Percentiles rank a stretch among this genome's conserved stretches.
phyloP scores from a whole-genome alignment of 108 stramenopile genomes.

The Skeletonema tropicum region DNA sequence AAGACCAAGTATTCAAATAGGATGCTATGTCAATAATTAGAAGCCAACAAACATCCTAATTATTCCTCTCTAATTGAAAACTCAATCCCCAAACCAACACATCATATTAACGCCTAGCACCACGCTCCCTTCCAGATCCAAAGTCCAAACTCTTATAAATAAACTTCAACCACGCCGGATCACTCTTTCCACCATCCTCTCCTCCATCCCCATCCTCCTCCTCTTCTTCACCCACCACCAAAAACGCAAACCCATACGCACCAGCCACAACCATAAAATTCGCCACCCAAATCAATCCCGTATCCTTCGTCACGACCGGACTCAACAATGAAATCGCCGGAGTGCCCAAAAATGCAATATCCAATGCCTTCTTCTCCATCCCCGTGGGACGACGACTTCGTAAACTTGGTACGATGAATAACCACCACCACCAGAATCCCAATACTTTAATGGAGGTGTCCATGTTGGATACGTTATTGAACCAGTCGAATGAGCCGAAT shows the following conservation, averaged over 20 bases:
- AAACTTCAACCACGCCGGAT: conserved; percentile 86
- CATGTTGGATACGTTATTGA: conserved; percentile 62
- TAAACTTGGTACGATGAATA: conserved; percentile 95
- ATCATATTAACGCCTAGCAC: conserved; percentile 54
- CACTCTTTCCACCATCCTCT: conserved; percentile 36
- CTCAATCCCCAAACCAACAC: background rate
- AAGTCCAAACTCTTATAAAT: conserved; percentile 89
- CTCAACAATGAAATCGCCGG: conserved; percentile 84
- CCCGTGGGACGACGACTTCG: conserved; percentile 87
- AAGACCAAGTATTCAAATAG: too few relatives aligned
- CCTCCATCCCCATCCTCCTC: conserved; percentile 45
- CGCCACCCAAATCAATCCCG: conserved; percentile 83
- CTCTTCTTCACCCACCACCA: conserved; percentile 2
- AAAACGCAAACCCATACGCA: conserved; percentile 73
- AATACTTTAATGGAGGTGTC: conserved; percentile 89
- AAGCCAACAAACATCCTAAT: background rate
- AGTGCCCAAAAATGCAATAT: conserved; percentile 94
- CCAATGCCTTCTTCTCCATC: conserved; percentile 92
- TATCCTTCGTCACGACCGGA: conserved; percentile 92
- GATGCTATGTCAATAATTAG: background rate
- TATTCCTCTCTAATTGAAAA: background rate
- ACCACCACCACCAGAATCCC: conserved; percentile 99
- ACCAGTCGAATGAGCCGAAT: conserved; percentile 82
- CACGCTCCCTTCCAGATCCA: conserved; percentile 86
- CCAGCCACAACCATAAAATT: conserved; percentile 81